Conservation (phyloP, 2,329 filamentous ascomycete species). For the Colletotrichum sp. region DNA sequence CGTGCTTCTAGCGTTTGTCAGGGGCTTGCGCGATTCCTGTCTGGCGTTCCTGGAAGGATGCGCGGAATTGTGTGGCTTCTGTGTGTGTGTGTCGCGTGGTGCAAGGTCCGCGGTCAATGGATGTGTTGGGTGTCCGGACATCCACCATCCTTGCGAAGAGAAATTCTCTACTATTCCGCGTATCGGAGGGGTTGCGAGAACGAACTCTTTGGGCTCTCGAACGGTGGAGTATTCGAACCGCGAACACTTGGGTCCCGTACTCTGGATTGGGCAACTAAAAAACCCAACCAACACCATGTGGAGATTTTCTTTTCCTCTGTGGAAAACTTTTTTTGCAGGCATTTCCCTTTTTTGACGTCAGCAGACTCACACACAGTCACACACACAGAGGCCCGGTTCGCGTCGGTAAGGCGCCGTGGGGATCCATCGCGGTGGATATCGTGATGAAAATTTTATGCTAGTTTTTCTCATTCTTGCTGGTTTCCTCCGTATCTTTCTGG, state of each 20-base stretch:
- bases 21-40: not conserved
- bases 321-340: not conserved
- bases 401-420: not conserved
- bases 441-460: not conserved
- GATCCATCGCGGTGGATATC: slow-evolving; percentile 1
- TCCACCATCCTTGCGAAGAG: not conserved
- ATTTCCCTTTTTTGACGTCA: slow-evolving; percentile 2
- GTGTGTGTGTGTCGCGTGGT: not conserved
- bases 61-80: not conserved
- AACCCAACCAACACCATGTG: not conserved
- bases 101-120: not conserved
- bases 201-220: not conserved
- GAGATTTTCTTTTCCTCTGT: not conserved
- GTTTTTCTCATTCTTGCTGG: not conserved
- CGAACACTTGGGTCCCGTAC: not conserved
- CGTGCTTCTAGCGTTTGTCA: slow-evolving; percentile 8
- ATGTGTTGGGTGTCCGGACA: not conserved
- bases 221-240: not conserved
- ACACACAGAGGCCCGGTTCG: not conserved
- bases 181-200: not conserved
- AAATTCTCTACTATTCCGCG: not conserved
- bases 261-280: not conserved
- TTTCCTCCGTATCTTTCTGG: not conserved
- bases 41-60: not conserved
- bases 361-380: not conserved